These are phyloP conservation scores for Athelia sp. DNA, from an alignment of 1,284 basidiomycete genomes.

Conservation along the genomic window DNA sequence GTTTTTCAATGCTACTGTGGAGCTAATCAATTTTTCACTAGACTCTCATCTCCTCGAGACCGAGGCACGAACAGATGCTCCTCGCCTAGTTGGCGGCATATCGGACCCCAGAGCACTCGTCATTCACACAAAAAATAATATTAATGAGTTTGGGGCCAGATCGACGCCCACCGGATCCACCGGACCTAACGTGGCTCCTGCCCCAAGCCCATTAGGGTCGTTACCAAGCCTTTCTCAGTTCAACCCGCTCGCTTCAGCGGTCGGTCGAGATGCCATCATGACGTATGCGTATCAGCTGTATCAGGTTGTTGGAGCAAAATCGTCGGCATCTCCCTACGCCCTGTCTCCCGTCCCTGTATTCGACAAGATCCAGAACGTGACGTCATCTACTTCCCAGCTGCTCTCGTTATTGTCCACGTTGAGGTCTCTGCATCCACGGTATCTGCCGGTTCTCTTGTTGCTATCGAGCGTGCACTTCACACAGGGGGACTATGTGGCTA, in stretches of 20 bases:
- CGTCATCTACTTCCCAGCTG: not conserved
- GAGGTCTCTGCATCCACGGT: slow-evolving; percentile 18
- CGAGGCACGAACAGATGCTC: too few relatives aligned
- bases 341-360: not conserved
- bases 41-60: too few relatives aligned
- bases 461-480: slow-evolving; percentile 30
- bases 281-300: slow-evolving; percentile 21
- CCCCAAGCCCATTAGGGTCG: not conserved
- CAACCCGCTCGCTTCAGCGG: not conserved
- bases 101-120: too few relatives aligned
- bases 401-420: slow-evolving; percentile 23
- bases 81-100: too few relatives aligned
- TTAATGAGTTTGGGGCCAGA: too few relatives aligned
- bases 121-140: too few relatives aligned
- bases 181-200: not conserved
- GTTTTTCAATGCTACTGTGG: too few relatives aligned
- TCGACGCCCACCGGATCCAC: too few relatives aligned
- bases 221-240: not conserved
- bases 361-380: not conserved
- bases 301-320: slow-evolving; percentile 3
- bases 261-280: slow-evolving; percentile 17
- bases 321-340: not conserved
- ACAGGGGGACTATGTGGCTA: slow-evolving; percentile 20
- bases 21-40: too few relatives aligned
- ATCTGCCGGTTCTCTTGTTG: slow-evolving; percentile 28